Evolutionary conservation across 441 rosid genomes (phyloP), one percentile per base, ranked within the genome.

Genomic region (Geranium incanum): DNA sequence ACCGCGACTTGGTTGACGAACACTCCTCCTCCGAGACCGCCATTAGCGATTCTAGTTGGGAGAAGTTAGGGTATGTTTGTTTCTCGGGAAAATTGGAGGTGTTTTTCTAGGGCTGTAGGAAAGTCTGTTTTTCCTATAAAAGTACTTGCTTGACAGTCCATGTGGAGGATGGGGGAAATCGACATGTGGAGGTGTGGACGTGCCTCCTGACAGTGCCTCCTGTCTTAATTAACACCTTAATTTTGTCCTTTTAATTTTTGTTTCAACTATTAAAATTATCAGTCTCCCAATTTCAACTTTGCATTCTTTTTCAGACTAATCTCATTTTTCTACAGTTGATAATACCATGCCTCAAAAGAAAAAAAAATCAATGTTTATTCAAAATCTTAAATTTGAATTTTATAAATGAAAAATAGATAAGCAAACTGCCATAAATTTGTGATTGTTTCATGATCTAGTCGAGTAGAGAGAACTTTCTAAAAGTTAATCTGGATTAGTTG

Each of bases 1-100:
- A 83, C 69, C 91, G 82, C 68, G 91, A 80, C 77, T 91, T 91
- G 18, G 88, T 86, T 67, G 85, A 83, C 12, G 97, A 88, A 73
- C 92, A 89, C 84, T 89, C 97, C 77, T 95, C 99, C 88, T 90
- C 97, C 37, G 97, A 81, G 69, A 93, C 95, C 76, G 97, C 99
- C 97, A 95, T 92, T 71, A 39, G 3, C 62, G 68, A 9, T 23
- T 50, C 9, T 38, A 13, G 8, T 38, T 12, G 38, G 66, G 16
- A 23, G 18, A 15, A 50, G 57, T 76, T 83, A 83, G 81, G 86
- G 86, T 70, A 8, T 50, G 73, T 55, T 65, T 74, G 62, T 67
- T 67, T 74, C 70, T 28, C 38, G 41, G 43, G 67, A 70, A 76
- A 72, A 74, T 23, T 36, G 9, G 9, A 72, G 43, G 36, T 23